Base-by-base conservation (phyloP, 805 yeast genomes). In the Candida coleopterorum region DNA sequence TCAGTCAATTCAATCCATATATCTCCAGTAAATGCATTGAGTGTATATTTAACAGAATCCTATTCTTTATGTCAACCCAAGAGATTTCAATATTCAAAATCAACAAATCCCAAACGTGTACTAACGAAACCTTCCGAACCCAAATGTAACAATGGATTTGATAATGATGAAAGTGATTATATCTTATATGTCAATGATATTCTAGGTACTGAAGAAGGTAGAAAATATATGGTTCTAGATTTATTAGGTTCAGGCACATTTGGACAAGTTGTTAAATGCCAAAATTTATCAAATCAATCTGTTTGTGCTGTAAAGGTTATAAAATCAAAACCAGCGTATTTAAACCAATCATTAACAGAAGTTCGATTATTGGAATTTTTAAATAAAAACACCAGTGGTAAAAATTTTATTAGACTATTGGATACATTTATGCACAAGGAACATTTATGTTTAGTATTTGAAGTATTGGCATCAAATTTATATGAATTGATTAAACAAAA, bases 211-310 rank as follows among this genome's bases (percentile, higher is more conserved):
- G 86, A 83, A 48, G 93, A 85, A 46, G 89, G 86, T 40, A 70
- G 89, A 37, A 84, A 85, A 53, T 90, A 89, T 55, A 70, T 93
- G 51, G 96, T 93, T 4, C 64, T 93, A 40, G 97, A 90, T 58
- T 71, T 93, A 11, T 62, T 93, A 28, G 99, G 99, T 1, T 90
- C 89, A 43, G 99, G 99, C 2, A 89, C 98, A 1, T 93, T 93
- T 69, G 98, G 98, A 8, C 97, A 93, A 62, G 99, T 93, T 32
- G 94, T 89, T 28, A 93, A 90, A 62, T 90, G 97, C 61, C 95
- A 86, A 56, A 75, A 79, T 48, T 64, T 83, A 52, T 56, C 73
- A 26, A 85, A 88, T 31, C 93, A 87, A 53, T 90, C 86, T 43
- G 76, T 90, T 15, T 85, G 89, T 18, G 98, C 98, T 1, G 94